Base-by-base conservation (phyloP, 2,329 filamentous ascomycete genomes). In the Chrysoporthe deuterocubensis region DNA sequence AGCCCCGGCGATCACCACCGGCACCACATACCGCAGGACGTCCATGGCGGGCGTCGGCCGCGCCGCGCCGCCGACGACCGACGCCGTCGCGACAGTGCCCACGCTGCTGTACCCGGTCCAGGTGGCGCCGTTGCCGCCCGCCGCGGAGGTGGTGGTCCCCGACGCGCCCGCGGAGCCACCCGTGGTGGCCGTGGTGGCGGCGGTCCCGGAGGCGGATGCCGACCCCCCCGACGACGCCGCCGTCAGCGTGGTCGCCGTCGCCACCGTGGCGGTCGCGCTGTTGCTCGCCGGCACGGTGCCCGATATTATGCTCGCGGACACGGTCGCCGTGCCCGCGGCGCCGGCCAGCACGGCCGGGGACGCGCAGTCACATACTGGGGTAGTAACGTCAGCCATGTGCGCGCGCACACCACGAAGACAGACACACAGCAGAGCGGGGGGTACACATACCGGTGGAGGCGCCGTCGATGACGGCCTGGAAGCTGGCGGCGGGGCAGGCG, bases 391-490 rank as follows among this genome's bases (percentile, higher is more conserved):
- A 57, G 32, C 11, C 54, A 5, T 21, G 21, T 21, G 21, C 21
- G 26, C 1, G 1, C 26, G 26, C 26, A 26, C 26, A 26, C 26
- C 26, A 26, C 0, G 1, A 26, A 26, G 26, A 26, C 26, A 26
- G 26, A 26, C 26, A 26, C 1, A 26, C 26, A 26, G 26, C 21
- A 21, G 21, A 21, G 26, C 0, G 2, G 26, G 26, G 26, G 1
- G 26, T 26, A 11, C 1, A 68, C 74, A 66, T 42, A 76, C 75
- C 73, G 43, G 71, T 67, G 11, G 72, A 71, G 48, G 74, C 73
- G 11, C 75, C 75, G 54, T 78, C 75, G 58, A 78, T 75, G 37
- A 78, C 75, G n/a, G 70, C 72, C 64, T 78, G 73, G 42, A 72
- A 76, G 16, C 73, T 71, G 3, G 70, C 62, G 3, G 71, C 57